Base-by-base conservation (phyloP, 805 yeast species). In the Hanseniaspora nectarophila region DNA sequence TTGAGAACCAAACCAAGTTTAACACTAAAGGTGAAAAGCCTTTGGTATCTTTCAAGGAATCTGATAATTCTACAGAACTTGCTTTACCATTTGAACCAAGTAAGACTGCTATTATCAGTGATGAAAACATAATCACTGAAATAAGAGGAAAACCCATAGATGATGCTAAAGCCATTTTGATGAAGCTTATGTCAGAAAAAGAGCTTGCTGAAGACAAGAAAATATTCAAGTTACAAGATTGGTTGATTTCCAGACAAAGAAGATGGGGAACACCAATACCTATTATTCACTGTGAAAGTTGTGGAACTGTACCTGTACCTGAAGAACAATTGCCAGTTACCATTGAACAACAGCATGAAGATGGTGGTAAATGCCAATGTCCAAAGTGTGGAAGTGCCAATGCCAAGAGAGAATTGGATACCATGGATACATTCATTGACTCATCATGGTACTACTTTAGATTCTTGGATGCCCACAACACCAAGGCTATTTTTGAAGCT, bases 261-360 rank as follows among this genome's bases (percentile, higher is more conserved):
- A 90, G 84, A 66, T 92, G 98, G 98, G 98, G 98, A 24, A 92
- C 97, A 0, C 98, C 98, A 2, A 92, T 92, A 51, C 98, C 98
- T 5, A 87, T 92, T 18, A 73, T 92, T 26, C 92, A 92, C 61
- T 92, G 98, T 69, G 74, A 73, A 6, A 57, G 65, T 2, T 92
- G 98, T 72, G 98, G 98, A 1, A 68, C 81, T 0, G 96, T 90
- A 1, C 85, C 97, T 0, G 97, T 92, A 18, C 97, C 97, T 0
- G 95, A 85, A 38, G 69, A 76, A 2, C 81, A 89, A 26, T 71
- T 92, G 16, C 98, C 98, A 0, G 95, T 92, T 0, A 43, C 71
- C 34, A 74, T 92, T 33, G 97, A 97, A 0, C 67, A 73, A 29
- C 69, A 77, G 32, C 73, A 74, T 12, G 70, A 69, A 35, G 61